Conservation (phyloP, 768 basidiomycete genomes). For the Boletus insuetus region DNA sequence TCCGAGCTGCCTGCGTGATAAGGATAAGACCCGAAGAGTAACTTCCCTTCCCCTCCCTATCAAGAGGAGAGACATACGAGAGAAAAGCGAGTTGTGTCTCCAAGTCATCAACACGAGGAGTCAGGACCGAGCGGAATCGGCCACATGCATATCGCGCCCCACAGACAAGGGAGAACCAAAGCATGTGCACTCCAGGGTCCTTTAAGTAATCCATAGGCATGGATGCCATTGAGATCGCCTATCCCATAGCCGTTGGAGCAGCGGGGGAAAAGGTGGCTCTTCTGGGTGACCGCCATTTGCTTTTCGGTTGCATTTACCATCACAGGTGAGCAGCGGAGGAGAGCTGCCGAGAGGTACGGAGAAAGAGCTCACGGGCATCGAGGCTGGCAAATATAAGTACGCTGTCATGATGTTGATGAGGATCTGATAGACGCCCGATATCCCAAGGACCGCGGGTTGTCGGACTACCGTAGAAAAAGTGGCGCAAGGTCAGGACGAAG, state of each 20-base stretch:
- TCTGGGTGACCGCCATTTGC: slow-evolving; percentile 3
- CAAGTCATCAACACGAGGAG: too few species aligned
- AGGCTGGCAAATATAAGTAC: slow-evolving; percentile 15
- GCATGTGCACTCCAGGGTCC: slow-evolving; percentile 60
- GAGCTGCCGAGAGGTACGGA: slow-evolving; percentile 17
- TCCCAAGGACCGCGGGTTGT: neutral
- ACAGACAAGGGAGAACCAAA: slow-evolving; percentile 67
- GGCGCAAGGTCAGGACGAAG: neutral
- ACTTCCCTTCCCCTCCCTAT: too few species aligned
- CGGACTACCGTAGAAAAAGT: neutral
- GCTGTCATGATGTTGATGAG: slow-evolving; percentile 2
- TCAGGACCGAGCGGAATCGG: too few species aligned
- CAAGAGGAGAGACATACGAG: too few species aligned
- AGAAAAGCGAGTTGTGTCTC: too few species aligned
- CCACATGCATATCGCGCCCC: too few species aligned
- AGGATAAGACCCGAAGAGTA: slow-evolving; percentile 12
- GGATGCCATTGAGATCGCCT: slow-evolving; percentile 24
- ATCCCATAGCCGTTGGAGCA: slow-evolving; percentile 56
- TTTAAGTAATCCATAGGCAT: slow-evolving; percentile 24
- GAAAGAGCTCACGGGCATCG: slow-evolving; percentile 8
- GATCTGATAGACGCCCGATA: slow-evolving; percentile 12
- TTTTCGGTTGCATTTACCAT: neutral
- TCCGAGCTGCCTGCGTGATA: slow-evolving; percentile 38
- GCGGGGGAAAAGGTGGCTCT: slow-evolving; percentile 24
- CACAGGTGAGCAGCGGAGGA: neutral